Evolutionary conservation across 1,284 basidiomycete genomes (phyloP).

Genomic region (Hymenochaete sp.): DNA sequence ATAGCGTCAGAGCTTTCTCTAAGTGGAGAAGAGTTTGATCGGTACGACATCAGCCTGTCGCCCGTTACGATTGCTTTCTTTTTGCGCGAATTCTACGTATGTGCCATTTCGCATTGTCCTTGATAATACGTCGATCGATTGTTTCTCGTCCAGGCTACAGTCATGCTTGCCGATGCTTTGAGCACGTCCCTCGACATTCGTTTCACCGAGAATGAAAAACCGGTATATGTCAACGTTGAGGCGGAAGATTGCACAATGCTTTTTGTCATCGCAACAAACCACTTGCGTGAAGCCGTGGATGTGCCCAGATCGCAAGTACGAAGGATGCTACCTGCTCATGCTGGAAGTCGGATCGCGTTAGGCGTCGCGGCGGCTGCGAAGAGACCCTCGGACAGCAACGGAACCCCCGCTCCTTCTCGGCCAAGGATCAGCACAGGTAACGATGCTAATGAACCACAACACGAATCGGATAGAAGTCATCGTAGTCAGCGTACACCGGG

Average conservation of each 20-base stretch:
- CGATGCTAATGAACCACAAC: no score
- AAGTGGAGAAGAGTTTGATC: constrained; percentile 67
- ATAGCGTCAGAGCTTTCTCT: constrained; percentile 66
- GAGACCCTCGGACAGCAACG: constrained; percentile 9
- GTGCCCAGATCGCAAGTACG: constrained; percentile 24
- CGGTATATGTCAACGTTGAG: constrained; percentile 66
- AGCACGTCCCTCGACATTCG: constrained; percentile 53
- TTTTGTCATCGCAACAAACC: constrained; percentile 69
- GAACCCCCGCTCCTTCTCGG: background rate
- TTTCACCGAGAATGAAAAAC: constrained; percentile 63
- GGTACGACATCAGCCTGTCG: constrained; percentile 51
- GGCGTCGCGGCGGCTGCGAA: constrained; percentile 7
- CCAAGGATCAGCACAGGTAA: no score
- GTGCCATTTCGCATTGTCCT: constrained; percentile 20
- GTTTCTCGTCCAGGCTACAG: constrained; percentile 48
- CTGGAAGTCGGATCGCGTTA: constrained; percentile 2
- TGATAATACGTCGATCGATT: constrained; percentile 11
- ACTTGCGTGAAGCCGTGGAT: constrained; percentile 33
- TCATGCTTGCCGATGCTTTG: constrained; percentile 66
- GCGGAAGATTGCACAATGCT: constrained; percentile 52
- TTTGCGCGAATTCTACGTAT: constrained; percentile 71
- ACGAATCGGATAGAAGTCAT: no score
- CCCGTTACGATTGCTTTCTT: constrained; percentile 69
- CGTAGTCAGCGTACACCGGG: no score
- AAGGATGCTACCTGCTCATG: constrained; percentile 13